These are phyloP conservation scores for Astrocystis sublimbata DNA, from an alignment of 495 filamentous ascomycete genomes.

Conservation along the genomic window DNA sequence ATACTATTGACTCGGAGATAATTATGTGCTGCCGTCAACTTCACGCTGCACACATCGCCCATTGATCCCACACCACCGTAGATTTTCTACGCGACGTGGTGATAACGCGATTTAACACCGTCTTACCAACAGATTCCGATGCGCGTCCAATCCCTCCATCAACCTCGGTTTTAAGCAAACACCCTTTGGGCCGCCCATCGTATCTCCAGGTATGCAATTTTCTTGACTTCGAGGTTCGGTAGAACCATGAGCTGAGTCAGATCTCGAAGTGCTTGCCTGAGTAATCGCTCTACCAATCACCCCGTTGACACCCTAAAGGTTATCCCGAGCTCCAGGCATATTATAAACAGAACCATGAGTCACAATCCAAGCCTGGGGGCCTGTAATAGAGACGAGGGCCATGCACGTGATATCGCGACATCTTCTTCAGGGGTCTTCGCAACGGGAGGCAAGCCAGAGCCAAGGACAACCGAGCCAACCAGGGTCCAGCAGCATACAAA, in stretches of 20 bases:
- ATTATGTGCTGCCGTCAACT: too few species aligned
- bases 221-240: background rate
- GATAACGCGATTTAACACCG: background rate
- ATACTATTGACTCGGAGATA: too few species aligned
- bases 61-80: background rate
- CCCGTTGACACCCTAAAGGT: background rate
- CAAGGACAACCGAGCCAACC: background rate
- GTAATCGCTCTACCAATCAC: background rate
- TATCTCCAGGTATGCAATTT: background rate
- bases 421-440: background rate
- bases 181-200: background rate
- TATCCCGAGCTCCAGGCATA: too few species aligned
- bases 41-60: background rate
- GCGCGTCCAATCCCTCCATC: background rate
- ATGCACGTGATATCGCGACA: conserved; percentile 27
- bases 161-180: background rate
- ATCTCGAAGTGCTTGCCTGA: background rate
- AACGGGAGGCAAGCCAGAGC: background rate
- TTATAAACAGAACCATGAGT: background rate
- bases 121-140: background rate
- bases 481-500: background rate
- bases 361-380: background rate
- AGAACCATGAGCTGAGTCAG: background rate
- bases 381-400: conserved; percentile 29
- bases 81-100: background rate